Evolutionary conservation across 2,329 filamentous ascomycete species (phyloP), one percentile per base, ranked within the genome.

Genomic region (Cryphonectria japonica): DNA sequence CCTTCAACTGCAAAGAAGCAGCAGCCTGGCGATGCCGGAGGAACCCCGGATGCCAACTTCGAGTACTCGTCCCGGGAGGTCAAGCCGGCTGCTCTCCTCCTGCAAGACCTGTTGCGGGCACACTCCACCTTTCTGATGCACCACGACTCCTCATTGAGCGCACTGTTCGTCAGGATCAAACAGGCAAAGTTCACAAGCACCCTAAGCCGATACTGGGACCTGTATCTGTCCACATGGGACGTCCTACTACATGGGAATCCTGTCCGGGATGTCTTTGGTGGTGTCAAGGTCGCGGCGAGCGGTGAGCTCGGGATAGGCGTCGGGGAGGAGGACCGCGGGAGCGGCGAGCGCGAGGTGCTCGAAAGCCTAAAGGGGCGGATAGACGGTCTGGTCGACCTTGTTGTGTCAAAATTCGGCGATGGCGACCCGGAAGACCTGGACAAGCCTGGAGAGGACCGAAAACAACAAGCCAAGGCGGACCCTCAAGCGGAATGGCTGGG

Each of bases 301-400:
- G 95, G 96, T 26, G 95, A 98, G 81, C 87, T 98, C 37, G 96
- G 96, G 22, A 89, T 98, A 62, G 96, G 96, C 0, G 96, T 98
- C 0, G 96, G 96, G 26, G 96, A 98, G 79, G 96, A 98, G 82
- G 93, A 98, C 69, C 92, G 94, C 79, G 95, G 95, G 5, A 98
- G 95, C 78, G 94, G 94, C 43, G 95, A 98, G 82, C 87, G 95
- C 76, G 95, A 97, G 76, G 95, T 98, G 0, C 84, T 99, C 1
- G 95, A 98, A 80, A 94, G 94, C n/a, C 89, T 97, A 73, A 89
- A 94, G 1, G 87, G 86, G 13, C 86, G 93, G 69, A 93, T 93
- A 34, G 91, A 96, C 67, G 96, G 96, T 0, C 85, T 99, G 54
- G 88, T 97, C 7, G 96, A 99, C 80, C 80, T 98, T 65, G 85